Conservation (phyloP, 73 alveolate species). For the Paramecium sonneborni region DNA sequence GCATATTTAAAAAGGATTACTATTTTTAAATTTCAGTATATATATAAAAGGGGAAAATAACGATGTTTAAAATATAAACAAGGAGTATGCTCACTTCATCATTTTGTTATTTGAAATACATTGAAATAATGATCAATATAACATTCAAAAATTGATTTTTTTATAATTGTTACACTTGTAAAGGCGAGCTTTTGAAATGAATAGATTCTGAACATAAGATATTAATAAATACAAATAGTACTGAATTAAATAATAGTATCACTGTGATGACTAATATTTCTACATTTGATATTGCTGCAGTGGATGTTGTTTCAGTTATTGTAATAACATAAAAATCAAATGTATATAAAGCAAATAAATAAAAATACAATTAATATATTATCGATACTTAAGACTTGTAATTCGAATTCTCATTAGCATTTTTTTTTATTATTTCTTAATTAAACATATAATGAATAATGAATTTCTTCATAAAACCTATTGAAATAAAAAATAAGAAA, state of each 20-base stretch:
- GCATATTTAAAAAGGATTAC: neutral
- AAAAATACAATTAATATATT: neutral
- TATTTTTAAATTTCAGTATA: neutral
- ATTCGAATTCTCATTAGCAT: neutral
- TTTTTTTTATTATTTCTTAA: neutral
- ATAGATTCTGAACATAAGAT: conserved; percentile 8
- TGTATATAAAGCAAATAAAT: neutral
- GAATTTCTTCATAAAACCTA: neutral
- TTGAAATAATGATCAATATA: neutral
- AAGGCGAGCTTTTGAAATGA: neutral
- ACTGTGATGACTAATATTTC: neutral
- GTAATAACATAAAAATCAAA: neutral
- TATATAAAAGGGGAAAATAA: neutral
- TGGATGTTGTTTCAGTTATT: neutral
- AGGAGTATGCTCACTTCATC: neutral
- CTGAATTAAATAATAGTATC: neutral
- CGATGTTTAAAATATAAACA: neutral
- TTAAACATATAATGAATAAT: neutral
- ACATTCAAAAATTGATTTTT: neutral
- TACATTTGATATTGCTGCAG: neutral
- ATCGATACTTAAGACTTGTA: neutral
- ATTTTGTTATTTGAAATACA: neutral
- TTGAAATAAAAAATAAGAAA: neutral
- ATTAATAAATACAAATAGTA: neutral
- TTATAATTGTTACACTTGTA: neutral